These are phyloP conservation scores for Saccharum officinarum DNA, from an alignment of 176 grass and related monocot species.

Conservation along the genomic window DNA sequence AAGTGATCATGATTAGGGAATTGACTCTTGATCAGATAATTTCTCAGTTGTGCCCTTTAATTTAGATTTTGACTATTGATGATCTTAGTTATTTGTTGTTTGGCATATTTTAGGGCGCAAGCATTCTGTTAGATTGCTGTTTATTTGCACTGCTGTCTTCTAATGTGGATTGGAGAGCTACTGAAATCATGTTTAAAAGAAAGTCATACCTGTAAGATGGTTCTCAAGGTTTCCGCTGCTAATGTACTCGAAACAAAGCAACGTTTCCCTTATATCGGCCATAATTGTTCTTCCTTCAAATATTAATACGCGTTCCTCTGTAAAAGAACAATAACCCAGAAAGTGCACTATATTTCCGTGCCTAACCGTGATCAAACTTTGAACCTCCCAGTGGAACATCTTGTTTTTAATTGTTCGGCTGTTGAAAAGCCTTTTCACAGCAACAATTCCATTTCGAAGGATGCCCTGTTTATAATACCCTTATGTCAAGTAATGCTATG, in stretches of 20 bases:
- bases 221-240: background rate
- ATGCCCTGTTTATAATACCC: background rate
- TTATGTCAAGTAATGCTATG: background rate
- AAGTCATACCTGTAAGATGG: background rate
- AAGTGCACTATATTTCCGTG: background rate
- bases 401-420: background rate
- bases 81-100: background rate
- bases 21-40: no score
- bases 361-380: background rate
- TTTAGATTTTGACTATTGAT: no score
- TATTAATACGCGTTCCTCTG: background rate
- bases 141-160: background rate
- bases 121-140: background rate
- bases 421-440: background rate
- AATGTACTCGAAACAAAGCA: constrained; percentile 23
- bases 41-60: no score
- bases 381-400: background rate
- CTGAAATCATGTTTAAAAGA: background rate
- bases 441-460: background rate
- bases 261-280: background rate
- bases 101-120: background rate
- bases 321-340: constrained; percentile 19
- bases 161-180: background rate
- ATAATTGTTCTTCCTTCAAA: background rate
- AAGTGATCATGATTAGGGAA: no score